Evolutionary conservation across 352 stramenopile genomes (phyloP).

Genomic region (Globisporangium lucens): DNA sequence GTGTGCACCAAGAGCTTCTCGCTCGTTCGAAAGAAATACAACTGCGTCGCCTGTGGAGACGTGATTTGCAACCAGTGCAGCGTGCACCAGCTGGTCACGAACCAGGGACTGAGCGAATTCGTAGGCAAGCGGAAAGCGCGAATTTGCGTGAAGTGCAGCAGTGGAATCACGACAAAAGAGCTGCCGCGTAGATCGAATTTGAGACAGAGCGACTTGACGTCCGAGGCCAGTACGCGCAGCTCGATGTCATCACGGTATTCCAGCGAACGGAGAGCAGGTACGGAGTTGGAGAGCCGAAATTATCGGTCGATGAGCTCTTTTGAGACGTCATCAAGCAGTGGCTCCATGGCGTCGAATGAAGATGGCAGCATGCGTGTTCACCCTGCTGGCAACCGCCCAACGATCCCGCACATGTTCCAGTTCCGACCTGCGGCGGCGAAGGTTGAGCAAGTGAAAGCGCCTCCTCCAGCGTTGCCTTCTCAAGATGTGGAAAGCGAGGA

Average conservation of each 20-base stretch:
- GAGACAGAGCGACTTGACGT: constrained; percentile 28
- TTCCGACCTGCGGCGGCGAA: constrained; percentile 49
- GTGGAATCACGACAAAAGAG: constrained; percentile 48
- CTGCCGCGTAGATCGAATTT: constrained; percentile 46
- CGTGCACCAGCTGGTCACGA: constrained; percentile 68
- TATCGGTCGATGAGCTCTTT: constrained; percentile 27
- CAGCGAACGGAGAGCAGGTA: constrained; percentile 7
- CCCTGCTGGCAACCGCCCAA: constrained; percentile 23
- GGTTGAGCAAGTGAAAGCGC: neutral
- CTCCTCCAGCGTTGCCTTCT: constrained; percentile 15
- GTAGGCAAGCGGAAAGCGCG: constrained; percentile 67
- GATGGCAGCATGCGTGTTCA: constrained; percentile 23
- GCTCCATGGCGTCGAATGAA: constrained; percentile 29
- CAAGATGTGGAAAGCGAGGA: constrained; percentile 21
- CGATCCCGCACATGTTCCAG: constrained; percentile 63
- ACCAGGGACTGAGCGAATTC: constrained; percentile 40
- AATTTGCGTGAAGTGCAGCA: constrained; percentile 79
- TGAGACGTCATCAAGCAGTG: constrained; percentile 17
- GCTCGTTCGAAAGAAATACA: constrained; percentile 84
- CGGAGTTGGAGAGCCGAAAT: constrained; percentile 18
- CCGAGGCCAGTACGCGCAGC: constrained; percentile 22
- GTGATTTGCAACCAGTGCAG: constrained; percentile 83
- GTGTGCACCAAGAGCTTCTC: constrained; percentile 84
- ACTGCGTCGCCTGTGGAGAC: constrained; percentile 74
- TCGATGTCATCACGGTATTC: constrained; percentile 17